These are phyloP conservation scores for Cardiosporidium cionae DNA, from an alignment of 169 alveolate species.

Conservation along the genomic window DNA sequence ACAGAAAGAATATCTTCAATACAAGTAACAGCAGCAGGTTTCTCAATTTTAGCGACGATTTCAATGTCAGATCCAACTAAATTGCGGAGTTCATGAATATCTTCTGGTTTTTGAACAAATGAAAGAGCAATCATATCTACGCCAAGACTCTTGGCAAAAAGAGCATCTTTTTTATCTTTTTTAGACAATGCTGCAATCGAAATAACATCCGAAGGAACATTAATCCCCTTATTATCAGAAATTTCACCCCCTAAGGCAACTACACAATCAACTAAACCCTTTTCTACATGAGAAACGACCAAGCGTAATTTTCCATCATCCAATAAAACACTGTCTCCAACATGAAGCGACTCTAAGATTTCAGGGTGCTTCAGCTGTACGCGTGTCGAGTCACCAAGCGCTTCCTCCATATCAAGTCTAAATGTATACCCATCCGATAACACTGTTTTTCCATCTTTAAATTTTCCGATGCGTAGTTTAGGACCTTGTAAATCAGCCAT, in stretches of 20 bases:
- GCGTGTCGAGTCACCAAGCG: conserved; percentile 69
- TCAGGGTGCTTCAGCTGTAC: conserved; percentile 72
- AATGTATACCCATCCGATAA: conserved; percentile 80
- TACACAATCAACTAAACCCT: neutral
- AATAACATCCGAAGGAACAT: conserved; percentile 58
- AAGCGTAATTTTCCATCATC: conserved; percentile 91
- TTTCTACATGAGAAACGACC: conserved; percentile 49
- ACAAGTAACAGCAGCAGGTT: conserved; percentile 81
- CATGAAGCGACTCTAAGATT: conserved; percentile 79
- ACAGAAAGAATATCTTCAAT: conserved; percentile 77
- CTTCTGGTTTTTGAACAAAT: conserved; percentile 51
- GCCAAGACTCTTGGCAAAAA: conserved; percentile 23
- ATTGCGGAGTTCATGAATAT: conserved; percentile 57
- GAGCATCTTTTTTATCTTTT: conserved; percentile 57
- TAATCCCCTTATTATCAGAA: conserved; percentile 64
- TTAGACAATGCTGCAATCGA: conserved; percentile 57
- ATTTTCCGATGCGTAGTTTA: conserved; percentile 89
- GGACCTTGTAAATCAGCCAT: conserved; percentile 83
- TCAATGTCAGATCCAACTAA: conserved; percentile 79
- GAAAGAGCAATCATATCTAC: conserved; percentile 89
- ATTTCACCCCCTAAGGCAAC: conserved; percentile 43
- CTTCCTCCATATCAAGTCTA: conserved; percentile 78
- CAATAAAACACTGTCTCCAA: conserved; percentile 78
- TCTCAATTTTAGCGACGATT: conserved; percentile 91
- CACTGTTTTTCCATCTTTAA: conserved; percentile 57